Base-by-base conservation (phyloP, 306 rosid genomes). In the Prunus mira region DNA sequence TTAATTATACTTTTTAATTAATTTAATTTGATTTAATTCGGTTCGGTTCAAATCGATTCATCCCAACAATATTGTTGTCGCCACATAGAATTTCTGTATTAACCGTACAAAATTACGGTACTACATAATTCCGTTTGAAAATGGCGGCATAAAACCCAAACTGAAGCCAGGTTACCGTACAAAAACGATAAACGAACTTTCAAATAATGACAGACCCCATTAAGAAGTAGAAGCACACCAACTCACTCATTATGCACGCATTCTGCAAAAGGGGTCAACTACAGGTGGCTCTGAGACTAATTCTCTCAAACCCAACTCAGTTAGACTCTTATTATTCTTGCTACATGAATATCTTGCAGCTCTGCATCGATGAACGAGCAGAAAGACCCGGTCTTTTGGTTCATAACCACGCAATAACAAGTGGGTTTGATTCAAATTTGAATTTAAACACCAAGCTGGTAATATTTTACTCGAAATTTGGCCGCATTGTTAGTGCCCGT, bases 401-500 rank as follows among this genome's bases (percentile, higher is more conserved):
- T 75, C 83, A 79, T 66, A 79, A 3, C 80, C 80, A 71, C 28
- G 51, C 75, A 4, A 54, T 70, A 24, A 38, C 71, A 69, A 56
- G 3, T 78, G 86, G 86, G 73, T 78, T 69, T 24, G 70, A 17
- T 47, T 78, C 83, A 47, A 79, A 82, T 57, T 57, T 70, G 38
- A 66, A 78, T 65, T 70, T 82, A 10, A 38, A 54, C 20, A 82
- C 83, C 7, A 82, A 79, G 72, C 41, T 79, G 20, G 20, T 82
- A 0, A 69, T 78, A 9, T 82, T 68, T 19, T 79, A 75, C 7
- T 11, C 52, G 0, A 69, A 75, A 9, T 5, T 70, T 24, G 83
- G 83, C 15, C 51, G 56, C n/a, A 43, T 56, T 8, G 65, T 30
- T 10, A 30, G 12, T n/a, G 86, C 83, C 15, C 75, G 67, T 25